phyloP scores from a whole-genome alignment of 2,329 filamentous ascomycete species.

The Pseudopyrenochaeta lycopersici region DNA sequence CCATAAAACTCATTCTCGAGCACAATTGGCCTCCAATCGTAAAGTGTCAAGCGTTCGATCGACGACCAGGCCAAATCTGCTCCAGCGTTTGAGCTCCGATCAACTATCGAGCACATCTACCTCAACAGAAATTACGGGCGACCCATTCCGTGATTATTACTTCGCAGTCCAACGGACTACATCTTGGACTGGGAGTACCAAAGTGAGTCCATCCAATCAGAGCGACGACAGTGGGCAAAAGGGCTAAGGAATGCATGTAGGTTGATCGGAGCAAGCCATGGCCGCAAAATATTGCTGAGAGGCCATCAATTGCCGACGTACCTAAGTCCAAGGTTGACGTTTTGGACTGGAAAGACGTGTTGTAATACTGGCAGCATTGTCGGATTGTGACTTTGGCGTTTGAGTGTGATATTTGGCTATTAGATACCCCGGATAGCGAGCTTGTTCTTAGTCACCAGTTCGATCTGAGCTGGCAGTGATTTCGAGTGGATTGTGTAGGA shows the following conservation, averaged over 20 bases:
- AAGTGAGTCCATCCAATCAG: conserved; percentile 24
- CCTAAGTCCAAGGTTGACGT: conserved; percentile 25
- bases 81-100: neutral
- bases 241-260: conserved; percentile 21
- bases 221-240: neutral
- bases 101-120: neutral
- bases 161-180: conserved; percentile 20
- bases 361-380: conserved; percentile 2
- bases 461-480: no score
- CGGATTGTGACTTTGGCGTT: neutral
- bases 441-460: no score
- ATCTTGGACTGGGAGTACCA: conserved; percentile 27
- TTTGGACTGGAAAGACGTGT: conserved; percentile 23
- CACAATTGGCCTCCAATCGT: neutral
- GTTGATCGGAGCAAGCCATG: conserved; percentile 20
- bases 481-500: no score
- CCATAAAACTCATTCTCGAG: neutral
- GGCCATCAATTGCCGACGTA: conserved; percentile 18
- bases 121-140: conserved; percentile 11
- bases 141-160: conserved; percentile 30
- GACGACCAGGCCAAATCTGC: neutral
- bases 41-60: neutral
- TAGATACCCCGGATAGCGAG: neutral
- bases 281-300: conserved; percentile 23
- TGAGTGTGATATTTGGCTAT: neutral